A percentile compares a stretch with the other conserved stretches of the same genome.
These are phyloP conservation scores for Pestalotiopsis sp. DNA, from an alignment of 2,329 filamentous ascomycete genomes.

Conservation along the genomic window DNA sequence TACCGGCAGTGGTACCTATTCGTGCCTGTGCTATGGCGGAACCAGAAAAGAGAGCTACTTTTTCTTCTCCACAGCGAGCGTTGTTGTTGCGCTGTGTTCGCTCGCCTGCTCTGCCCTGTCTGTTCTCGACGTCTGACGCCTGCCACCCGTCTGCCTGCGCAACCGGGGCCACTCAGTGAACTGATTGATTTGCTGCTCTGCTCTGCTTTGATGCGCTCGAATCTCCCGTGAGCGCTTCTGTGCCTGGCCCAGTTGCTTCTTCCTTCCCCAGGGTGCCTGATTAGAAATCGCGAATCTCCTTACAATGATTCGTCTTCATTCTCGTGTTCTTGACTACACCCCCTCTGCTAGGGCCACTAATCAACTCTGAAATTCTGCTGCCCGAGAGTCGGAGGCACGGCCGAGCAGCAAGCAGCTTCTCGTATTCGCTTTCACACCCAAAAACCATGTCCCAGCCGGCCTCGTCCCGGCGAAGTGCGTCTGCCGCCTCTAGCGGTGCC, in stretches of 20 bases:
- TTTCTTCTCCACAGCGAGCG: too few species aligned
- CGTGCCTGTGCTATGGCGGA: too few species aligned
- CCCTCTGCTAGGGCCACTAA: neutral
- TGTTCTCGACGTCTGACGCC: too few species aligned
- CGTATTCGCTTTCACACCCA: neutral
- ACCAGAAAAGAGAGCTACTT: too few species aligned
- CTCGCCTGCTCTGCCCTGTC: too few species aligned
- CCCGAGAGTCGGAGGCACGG: neutral
- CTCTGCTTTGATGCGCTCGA: too few species aligned
- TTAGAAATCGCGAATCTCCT: neutral
- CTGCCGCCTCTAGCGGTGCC: neutral
- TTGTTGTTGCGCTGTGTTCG: too few species aligned
- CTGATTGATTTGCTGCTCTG: too few species aligned
- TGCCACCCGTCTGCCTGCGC: too few species aligned
- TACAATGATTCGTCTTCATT: slow-evolving; percentile 3
- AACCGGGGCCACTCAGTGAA: too few species aligned
- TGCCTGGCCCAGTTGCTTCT: neutral
- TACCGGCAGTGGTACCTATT: too few species aligned
- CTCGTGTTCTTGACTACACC: neutral
- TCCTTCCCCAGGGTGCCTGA: neutral
- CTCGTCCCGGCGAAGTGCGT: neutral
- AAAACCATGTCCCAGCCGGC: neutral
- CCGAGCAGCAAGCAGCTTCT: neutral
- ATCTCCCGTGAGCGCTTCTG: neutral
- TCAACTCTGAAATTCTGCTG: neutral